A percentile compares a stretch with the other conserved stretches of the same genome.
Conservation (phyloP, 352 stramenopile genomes). For the Phytophthora constricta region DNA sequence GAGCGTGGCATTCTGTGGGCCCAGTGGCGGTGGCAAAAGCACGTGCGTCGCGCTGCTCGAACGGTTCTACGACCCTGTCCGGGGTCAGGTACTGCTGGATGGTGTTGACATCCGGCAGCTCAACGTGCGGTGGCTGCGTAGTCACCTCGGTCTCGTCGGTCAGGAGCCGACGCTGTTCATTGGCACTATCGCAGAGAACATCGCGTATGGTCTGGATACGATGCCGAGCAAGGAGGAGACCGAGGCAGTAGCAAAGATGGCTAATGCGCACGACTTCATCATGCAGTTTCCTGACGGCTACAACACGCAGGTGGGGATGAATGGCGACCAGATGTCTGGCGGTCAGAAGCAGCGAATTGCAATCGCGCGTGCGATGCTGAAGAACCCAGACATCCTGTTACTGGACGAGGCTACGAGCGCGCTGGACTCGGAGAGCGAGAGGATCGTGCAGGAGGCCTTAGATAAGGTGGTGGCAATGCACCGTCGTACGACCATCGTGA, state of each 20-base stretch:
- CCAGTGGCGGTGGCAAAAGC: constrained; percentile 54
- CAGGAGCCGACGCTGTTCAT: constrained; percentile 70
- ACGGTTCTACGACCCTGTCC: constrained; percentile 69
- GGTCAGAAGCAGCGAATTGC: constrained; percentile 87
- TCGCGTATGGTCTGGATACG: constrained; percentile 46
- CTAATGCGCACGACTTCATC: constrained; percentile 95
- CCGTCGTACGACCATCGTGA: constrained; percentile 90
- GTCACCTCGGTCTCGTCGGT: constrained; percentile 64
- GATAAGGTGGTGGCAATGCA: constrained; percentile 68
- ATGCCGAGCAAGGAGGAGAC: constrained; percentile 66
- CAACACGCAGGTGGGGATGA: constrained; percentile 95
- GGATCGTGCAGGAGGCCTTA: constrained; percentile 82
- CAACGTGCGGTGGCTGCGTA: constrained; percentile 62
- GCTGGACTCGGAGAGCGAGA: constrained; percentile 83
- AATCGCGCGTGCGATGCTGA: constrained; percentile 92
- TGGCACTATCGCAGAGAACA: constrained; percentile 67
- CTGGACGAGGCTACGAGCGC: constrained; percentile 93
- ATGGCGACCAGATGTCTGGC: constrained; percentile 83
- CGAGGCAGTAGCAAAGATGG: constrained; percentile 84
- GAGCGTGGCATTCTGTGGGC: constrained; percentile 64
- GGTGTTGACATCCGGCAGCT: constrained; percentile 74
- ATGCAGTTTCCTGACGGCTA: constrained; percentile 88
- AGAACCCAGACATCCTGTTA: constrained; percentile 88
- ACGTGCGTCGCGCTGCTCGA: constrained; percentile 54
- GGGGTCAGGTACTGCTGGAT: constrained; percentile 73